These are phyloP conservation scores for Silene uniflora DNA, from an alignment of 148 eudicot species.

Conservation along the genomic window DNA sequence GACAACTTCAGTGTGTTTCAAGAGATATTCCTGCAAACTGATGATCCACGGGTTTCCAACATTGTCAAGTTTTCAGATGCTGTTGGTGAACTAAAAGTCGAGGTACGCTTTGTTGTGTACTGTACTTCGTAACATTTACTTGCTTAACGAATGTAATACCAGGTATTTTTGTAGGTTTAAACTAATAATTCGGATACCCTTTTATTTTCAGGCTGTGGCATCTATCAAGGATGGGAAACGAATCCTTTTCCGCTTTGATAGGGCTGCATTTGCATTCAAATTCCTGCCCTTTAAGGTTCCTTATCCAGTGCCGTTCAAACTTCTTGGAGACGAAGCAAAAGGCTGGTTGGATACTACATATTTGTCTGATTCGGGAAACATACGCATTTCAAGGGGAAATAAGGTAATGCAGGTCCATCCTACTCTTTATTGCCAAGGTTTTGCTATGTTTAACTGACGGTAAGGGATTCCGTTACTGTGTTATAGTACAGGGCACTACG, in stretches of 20 bases:
- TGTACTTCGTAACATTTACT: too few relatives aligned
- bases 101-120: constrained; percentile 44
- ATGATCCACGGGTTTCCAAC: constrained; percentile 92
- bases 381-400: constrained; percentile 93
- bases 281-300: constrained; percentile 95
- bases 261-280: constrained; percentile 86
- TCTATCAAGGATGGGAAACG: constrained; percentile 75
- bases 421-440: not conserved
- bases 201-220: constrained; percentile 64
- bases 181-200: not conserved
- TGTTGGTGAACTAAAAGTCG: constrained; percentile 93
- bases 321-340: constrained; percentile 96
- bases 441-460: not conserved
- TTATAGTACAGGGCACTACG: constrained; percentile 99
- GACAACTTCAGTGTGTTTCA: constrained; percentile 90
- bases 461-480: constrained; percentile 43
- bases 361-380: constrained; percentile 83
- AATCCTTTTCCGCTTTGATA: constrained; percentile 86
- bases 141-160: not conserved
- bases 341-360: constrained; percentile 99
- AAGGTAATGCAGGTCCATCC: constrained; percentile 50
- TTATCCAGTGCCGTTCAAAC: constrained; percentile 93
- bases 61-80: constrained; percentile 87
- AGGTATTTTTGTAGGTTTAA: not conserved
- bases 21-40: constrained; percentile 69